Evolutionary conservation across 1,284 basidiomycete species (phyloP), one percentile per base, ranked within the genome.

Genomic region (Papiliotrema flavescens): DNA sequence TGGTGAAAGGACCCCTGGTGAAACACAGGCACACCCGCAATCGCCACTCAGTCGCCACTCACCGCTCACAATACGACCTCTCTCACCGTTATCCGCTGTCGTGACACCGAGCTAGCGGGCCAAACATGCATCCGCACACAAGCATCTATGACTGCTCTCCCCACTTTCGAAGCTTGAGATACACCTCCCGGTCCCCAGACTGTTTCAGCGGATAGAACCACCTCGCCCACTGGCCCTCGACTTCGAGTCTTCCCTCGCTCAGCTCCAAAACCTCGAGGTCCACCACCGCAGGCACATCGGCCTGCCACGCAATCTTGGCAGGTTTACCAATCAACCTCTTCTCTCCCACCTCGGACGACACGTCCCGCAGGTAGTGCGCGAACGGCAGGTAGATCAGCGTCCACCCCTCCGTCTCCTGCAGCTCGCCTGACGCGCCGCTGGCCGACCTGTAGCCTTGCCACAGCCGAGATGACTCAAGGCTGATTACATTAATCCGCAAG

Each of bases 301-400:
- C 34, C 3, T 54, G 42, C 65, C 65, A 69, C 42, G 57, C 61
- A 2, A 47, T n/a, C 17, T 47, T 22, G 5, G n/a, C 23, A 3
- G 17, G 22, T 32, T 28, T 3, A 32, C 39, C 48, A 7, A 49
- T 19, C 41, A 39, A 13, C 20, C 35, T n/a, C 34, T n/a, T 39
- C 44, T 26, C 20, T 49, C 24, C 9, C 23, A 23, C 5, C 22
- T 28, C 46, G 22, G 41, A 14, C 2, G 43, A 44, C 22, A 23
- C 39, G 44, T 4, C 15, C 15, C 39, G 39, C 39, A 63, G 43
- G 66, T 85, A 96, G 74, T 95, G 92, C 22, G 94, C 84, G 47
- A 90, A 80, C 0, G 92, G 92, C 1, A 95, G 71, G 69, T 83
- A 96, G 17, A 96, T 86, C 44, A 55, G 49, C 1, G 59, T 61